Evolutionary conservation across 805 yeast species (phyloP).

Genomic region (Suhomyces faveliae): DNA sequence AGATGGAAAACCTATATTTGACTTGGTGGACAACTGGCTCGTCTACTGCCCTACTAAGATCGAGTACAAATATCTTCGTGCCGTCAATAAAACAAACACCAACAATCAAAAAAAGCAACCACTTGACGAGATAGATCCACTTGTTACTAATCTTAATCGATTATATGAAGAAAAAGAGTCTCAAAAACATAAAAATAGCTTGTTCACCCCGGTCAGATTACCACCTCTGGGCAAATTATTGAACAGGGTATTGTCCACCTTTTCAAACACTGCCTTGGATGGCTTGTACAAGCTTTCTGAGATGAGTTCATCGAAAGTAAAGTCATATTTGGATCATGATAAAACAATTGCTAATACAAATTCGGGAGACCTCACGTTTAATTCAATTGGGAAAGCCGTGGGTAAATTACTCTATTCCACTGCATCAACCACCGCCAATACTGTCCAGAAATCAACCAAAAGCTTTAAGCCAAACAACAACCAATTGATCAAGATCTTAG

Average conservation of each 20-base stretch:
- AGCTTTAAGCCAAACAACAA: slow-evolving; percentile 28
- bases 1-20: slow-evolving; percentile 45
- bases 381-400: slow-evolving; percentile 30
- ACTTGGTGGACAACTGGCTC: slow-evolving; percentile 49
- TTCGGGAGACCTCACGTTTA: slow-evolving; percentile 20
- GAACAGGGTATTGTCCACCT: slow-evolving; percentile 45
- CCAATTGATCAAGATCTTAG: slow-evolving; percentile 46
- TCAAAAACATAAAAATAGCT: background rate
- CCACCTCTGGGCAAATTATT: slow-evolving; percentile 48
- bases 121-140: slow-evolving; percentile 7
- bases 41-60: slow-evolving; percentile 43
- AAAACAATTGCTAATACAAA: slow-evolving; percentile 14
- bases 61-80: slow-evolving; percentile 33
- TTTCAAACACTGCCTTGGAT: slow-evolving; percentile 55
- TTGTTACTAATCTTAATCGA: slow-evolving; percentile 6
- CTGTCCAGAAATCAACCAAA: slow-evolving; percentile 22
- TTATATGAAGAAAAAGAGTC: background rate
- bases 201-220: slow-evolving; percentile 45
- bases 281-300: slow-evolving; percentile 49
- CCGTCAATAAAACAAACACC: slow-evolving; percentile 14
- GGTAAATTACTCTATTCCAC: slow-evolving; percentile 36
- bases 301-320: slow-evolving; percentile 45
- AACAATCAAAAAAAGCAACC: background rate
- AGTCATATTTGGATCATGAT: slow-evolving; percentile 30
- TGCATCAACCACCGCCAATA: slow-evolving; percentile 26